Base-by-base conservation (phyloP, 768 basidiomycete genomes). In the Tubosaeta sp. region DNA sequence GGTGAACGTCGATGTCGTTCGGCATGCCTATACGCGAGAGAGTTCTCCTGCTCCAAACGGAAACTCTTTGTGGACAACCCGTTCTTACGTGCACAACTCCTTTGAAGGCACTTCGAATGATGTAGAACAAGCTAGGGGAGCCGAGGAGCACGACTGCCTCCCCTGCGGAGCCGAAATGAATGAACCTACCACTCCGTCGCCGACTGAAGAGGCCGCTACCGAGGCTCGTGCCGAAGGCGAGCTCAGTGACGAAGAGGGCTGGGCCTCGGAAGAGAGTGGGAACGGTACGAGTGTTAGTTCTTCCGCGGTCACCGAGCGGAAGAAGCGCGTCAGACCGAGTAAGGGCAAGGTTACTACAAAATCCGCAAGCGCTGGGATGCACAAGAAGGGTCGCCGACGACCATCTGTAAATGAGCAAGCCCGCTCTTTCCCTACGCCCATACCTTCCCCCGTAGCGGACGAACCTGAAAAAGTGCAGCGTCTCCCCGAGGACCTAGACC, bases 1-100 rank as follows among this genome's bases (percentile, higher is more conserved):
- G 82, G 80, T 86, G 46, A 79, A 84, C 35, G 84, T 87, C 18
- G 78, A 83, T 43, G 78, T 87, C 19, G 67, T 83, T 42, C 72
- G 73, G n/a, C 77, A 76, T 45, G 71, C 75, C 12, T 63, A 67
- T 30, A 39, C 54, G 13, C 48, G 22, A 21, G 46, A 59, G 35
- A 31, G 29, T 35, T 53, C 44, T 22, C 45, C 48, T 13, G 11
- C 38, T 24, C 47, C 52, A 6, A 40, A 44, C 12, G 32, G 39
- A 4, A 25, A 41, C n/a, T 53, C 43, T 6, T 19, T 50, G 14
- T 50, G 53, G 7, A 35, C 42, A 12, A 48, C 41, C n/a, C 53
- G 46, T 9, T 41, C 59, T 12, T 52, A 48, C 49, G 43, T 63
- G 18, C 61, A 55, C 13, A 64, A 60, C 22, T 40, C 54, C n/a